Evolutionary conservation across 768 basidiomycete genomes (phyloP).

Genomic region (Lactarius evosmus): DNA sequence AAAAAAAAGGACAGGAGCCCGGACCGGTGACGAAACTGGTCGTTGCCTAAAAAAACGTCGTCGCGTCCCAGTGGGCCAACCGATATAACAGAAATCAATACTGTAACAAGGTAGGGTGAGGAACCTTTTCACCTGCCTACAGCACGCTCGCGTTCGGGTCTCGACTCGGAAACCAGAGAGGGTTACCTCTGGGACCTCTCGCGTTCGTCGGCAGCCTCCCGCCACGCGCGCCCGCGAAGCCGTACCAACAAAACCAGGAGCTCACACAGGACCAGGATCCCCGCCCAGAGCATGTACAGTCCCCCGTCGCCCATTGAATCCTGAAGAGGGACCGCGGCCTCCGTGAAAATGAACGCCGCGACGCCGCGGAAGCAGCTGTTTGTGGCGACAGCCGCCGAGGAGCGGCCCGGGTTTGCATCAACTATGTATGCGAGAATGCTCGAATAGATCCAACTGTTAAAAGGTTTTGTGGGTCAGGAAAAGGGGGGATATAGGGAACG

Average conservation of each 20-base stretch:
- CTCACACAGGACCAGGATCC: conserved; percentile 51
- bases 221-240: conserved; percentile 58
- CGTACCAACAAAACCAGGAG: conserved; percentile 57
- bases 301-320: conserved; percentile 75
- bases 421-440: conserved; percentile 81
- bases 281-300: conserved; percentile 66
- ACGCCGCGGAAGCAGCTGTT: conserved; percentile 77
- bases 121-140: background rate
- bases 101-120: too few species aligned
- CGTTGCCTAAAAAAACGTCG: too few species aligned
- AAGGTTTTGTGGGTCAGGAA: background rate
- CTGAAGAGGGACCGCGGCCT: conserved; percentile 66
- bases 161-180: background rate
- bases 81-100: too few species aligned
- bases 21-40: too few species aligned
- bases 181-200: conserved; percentile 33
- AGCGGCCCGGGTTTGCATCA: conserved; percentile 80
- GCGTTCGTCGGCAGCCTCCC: conserved; percentile 45
- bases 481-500: conserved; percentile 10
- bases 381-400: conserved; percentile 67
- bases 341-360: conserved; percentile 63
- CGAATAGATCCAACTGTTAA: conserved; percentile 53
- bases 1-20: too few species aligned
- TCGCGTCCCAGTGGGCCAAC: too few species aligned
- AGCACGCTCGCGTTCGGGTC: background rate